These are phyloP conservation scores for Bassia scoparia DNA, from an alignment of 148 eudicot genomes.

Conservation along the genomic window DNA sequence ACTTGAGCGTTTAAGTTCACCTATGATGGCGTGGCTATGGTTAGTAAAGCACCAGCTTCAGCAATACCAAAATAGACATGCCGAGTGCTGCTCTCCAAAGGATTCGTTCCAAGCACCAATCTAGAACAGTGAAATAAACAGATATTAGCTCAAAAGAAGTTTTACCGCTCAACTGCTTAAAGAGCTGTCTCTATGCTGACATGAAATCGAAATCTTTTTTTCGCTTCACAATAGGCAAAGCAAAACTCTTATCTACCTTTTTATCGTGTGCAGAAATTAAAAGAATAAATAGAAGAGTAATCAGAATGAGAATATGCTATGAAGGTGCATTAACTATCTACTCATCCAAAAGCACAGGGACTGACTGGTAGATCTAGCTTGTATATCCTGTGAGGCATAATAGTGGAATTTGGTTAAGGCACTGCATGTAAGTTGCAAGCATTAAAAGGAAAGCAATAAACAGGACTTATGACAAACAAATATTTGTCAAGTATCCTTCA, in stretches of 20 bases:
- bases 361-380: constrained; percentile 56
- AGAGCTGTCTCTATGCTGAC: constrained; percentile 2
- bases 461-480: neutral
- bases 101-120: constrained; percentile 99
- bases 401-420: constrained; percentile 19
- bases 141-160: neutral
- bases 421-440: neutral
- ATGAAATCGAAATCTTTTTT: constrained; percentile 16
- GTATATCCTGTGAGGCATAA: constrained; percentile 65
- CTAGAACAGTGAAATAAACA: constrained; percentile 36
- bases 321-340: neutral
- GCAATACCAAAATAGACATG: constrained; percentile 91
- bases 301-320: neutral
- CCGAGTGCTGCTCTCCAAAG: constrained; percentile 99
- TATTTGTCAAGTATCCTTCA: neutral
- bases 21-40: constrained; percentile 95
- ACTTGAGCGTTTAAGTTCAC: constrained; percentile 95
- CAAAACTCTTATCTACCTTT: neutral
- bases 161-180: neutral
- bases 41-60: constrained; percentile 67
- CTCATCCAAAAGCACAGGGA: constrained; percentile 92
- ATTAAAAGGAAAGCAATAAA: neutral
- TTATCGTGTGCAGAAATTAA: neutral
- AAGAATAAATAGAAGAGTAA: neutral
- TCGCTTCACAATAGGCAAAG: constrained; percentile 6